A percentile compares a stretch with the other conserved stretches of the same genome.
These are phyloP conservation scores for Blastomyces gilchristii DNA, from an alignment of 2,329 filamentous ascomycete species.

Conservation along the genomic window DNA sequence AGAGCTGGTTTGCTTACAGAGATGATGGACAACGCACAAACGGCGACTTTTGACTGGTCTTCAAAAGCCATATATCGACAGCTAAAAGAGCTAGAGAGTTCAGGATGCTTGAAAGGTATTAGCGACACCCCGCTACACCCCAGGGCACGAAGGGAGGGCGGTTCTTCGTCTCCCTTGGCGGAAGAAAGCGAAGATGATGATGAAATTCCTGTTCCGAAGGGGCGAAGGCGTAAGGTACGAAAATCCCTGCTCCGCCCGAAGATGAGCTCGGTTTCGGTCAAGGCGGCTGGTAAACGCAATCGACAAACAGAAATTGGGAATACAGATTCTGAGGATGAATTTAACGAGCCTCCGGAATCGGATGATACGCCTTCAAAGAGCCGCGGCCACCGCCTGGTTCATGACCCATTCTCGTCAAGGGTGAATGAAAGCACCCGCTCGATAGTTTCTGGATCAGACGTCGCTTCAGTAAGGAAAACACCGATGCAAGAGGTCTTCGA, in stretches of 20 bases:
- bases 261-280: constrained; percentile 29
- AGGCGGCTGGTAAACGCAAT: constrained; percentile 32
- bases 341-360: constrained; percentile 23
- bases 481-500: constrained; percentile 20
- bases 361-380: constrained; percentile 29
- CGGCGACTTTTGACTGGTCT: constrained; percentile 30
- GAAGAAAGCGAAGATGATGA: constrained; percentile 13
- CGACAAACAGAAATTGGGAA: constrained; percentile 21
- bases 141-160: constrained; percentile 20
- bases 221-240: constrained; percentile 24
- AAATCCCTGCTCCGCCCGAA: constrained; percentile 39
- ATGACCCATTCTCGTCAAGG: constrained; percentile 24
- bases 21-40: constrained; percentile 30
- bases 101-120: constrained; percentile 20
- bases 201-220: constrained; percentile 15
- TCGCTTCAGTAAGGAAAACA: constrained; percentile 19
- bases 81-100: constrained; percentile 27
- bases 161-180: constrained; percentile 19
- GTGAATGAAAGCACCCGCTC: constrained; percentile 24
- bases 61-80: constrained; percentile 35
- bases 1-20: constrained; percentile 26
- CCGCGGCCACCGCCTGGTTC: constrained; percentile 26
- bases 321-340: constrained; percentile 23
- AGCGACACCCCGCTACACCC: constrained; percentile 28
- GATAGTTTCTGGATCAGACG: constrained; percentile 22